These are phyloP conservation scores for Fraxinus platypoda DNA, from an alignment of 305 asterid species.

Conservation along the genomic window DNA sequence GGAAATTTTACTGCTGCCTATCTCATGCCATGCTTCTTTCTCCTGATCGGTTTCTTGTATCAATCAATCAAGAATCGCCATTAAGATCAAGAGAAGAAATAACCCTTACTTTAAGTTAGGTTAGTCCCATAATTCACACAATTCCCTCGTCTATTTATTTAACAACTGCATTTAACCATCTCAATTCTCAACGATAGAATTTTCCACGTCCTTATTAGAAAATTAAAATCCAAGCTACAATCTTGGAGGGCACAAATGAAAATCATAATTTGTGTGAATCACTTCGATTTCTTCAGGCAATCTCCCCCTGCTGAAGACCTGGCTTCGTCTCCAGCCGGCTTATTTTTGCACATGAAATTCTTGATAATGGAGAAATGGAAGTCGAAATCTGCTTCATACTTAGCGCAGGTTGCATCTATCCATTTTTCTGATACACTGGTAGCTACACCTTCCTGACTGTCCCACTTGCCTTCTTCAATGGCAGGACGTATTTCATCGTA, in stretches of 20 bases:
- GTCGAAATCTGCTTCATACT: conserved; percentile 63
- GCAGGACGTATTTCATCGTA: conserved; percentile 83
- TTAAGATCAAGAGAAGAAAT: background rate
- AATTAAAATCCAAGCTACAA: background rate
- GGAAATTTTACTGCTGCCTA: background rate
- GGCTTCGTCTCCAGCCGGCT: conserved; percentile 18
- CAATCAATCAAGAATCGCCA: background rate
- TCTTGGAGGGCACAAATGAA: background rate
- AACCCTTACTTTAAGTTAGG: background rate
- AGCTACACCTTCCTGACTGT: conserved; percentile 64
- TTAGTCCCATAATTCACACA: background rate
- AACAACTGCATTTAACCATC: background rate
- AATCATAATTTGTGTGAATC: conserved; percentile 20
- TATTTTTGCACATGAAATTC: conserved; percentile 57
- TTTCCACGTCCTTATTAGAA: background rate
- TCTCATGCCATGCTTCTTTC: background rate
- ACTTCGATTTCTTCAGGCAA: conserved; percentile 28
- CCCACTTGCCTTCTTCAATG: conserved; percentile 76
- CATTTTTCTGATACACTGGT: conserved; percentile 55
- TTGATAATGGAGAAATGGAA: conserved; percentile 60
- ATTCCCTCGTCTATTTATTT: background rate
- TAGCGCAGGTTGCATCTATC: conserved; percentile 74
- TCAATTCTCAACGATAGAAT: background rate
- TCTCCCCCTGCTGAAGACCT: conserved; percentile 15
- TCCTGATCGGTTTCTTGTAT: background rate